phyloP scores from a whole-genome alignment of 1,284 basidiomycete genomes.

The Apiotrichum montevideense region DNA sequence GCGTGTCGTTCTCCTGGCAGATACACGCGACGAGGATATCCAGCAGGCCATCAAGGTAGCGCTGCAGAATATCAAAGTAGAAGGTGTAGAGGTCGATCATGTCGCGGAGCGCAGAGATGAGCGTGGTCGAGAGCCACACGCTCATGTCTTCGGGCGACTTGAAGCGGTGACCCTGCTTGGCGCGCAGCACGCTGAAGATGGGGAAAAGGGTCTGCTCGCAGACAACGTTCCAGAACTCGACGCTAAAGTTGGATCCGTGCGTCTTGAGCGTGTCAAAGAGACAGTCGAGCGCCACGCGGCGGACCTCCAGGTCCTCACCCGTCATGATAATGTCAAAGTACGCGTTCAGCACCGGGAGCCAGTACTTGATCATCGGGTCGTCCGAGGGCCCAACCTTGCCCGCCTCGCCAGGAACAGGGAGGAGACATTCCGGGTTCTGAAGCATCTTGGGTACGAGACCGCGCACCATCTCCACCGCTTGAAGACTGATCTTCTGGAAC shows the following conservation, averaged over 20 bases:
- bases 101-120: constrained; percentile 96
- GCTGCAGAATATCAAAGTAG: constrained; percentile 88
- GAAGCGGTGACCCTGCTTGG: constrained; percentile 64
- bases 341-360: constrained; percentile 93
- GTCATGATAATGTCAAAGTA: constrained; percentile 99
- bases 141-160: constrained; percentile 98
- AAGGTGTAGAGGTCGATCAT: constrained; percentile 93
- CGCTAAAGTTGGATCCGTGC: constrained; percentile 77
- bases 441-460: constrained; percentile 90
- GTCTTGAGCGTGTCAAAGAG: constrained; percentile 90
- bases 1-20: constrained; percentile 98
- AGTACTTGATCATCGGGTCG: constrained; percentile 87
- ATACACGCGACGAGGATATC: constrained; percentile 95
- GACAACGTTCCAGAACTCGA: constrained; percentile 97
- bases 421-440: constrained; percentile 69
- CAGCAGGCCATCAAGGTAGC: constrained; percentile 81
- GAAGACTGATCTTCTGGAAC: constrained; percentile 94
- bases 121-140: constrained; percentile 97
- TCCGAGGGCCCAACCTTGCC: constrained; percentile 48
- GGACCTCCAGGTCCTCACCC: constrained; percentile 95
- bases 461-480: constrained; percentile 94
- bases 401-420: constrained; percentile 45
- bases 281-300: constrained; percentile 90
- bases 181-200: constrained; percentile 86
- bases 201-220: constrained; percentile 96